Evolutionary conservation across 768 basidiomycete species (phyloP).

Genomic region (Trametes elegans): DNA sequence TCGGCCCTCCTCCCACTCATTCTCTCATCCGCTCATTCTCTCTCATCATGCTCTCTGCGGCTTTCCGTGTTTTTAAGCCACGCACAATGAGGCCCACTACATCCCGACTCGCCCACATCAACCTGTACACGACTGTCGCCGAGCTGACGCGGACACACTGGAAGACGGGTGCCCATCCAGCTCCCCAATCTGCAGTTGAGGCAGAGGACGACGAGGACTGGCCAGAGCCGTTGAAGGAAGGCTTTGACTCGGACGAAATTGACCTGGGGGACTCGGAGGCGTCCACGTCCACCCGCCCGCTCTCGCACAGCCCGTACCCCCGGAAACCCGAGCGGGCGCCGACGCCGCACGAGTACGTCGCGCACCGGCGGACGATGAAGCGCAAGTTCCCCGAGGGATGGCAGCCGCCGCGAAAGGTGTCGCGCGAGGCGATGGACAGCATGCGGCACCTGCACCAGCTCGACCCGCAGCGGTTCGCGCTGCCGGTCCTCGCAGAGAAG

Average conservation of each 20-base stretch:
- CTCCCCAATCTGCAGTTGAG: conserved; percentile 22
- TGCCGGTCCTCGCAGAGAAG: conserved; percentile 40
- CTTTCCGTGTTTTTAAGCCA: background rate
- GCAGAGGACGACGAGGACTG: conserved; percentile 11
- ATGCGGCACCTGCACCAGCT: conserved; percentile 41
- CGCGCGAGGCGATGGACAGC: conserved; percentile 51
- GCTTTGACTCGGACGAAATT: background rate
- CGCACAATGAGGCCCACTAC: background rate
- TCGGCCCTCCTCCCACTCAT: background rate
- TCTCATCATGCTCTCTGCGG: conserved; percentile 4
- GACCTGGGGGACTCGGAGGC: conserved; percentile 9
- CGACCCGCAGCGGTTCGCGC: conserved; percentile 43
- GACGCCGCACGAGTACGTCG: conserved; percentile 26
- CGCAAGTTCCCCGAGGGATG: conserved; percentile 40
- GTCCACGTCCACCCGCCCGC: background rate
- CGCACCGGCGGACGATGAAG: conserved; percentile 34
- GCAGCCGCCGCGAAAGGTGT: conserved; percentile 52
- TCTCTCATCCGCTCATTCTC: background rate
- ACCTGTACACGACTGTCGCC: conserved; percentile 24
- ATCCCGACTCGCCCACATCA: conserved; percentile 17
- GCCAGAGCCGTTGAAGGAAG: conserved; percentile 10
- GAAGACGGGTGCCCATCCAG: conserved; percentile 24
- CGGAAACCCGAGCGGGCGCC: conserved; percentile 16
- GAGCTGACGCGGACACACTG: conserved; percentile 24
- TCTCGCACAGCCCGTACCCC: conserved; percentile 5